These are phyloP conservation scores for Mycocentrospora acerina DNA, from an alignment of 2,329 filamentous ascomycete genomes.

Conservation along the genomic window DNA sequence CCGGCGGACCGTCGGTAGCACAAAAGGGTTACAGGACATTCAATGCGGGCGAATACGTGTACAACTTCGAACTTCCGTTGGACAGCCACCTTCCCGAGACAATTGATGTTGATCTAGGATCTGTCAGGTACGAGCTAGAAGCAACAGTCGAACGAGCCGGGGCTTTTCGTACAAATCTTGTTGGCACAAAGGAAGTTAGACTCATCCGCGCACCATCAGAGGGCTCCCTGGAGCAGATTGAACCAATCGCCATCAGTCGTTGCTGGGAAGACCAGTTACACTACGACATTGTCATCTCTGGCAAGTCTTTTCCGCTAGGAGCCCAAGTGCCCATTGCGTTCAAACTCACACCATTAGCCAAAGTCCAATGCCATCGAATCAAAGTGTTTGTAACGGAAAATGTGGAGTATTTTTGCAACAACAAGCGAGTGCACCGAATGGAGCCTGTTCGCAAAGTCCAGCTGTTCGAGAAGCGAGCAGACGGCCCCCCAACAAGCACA, in stretches of 20 bases:
- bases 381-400: constrained; percentile 91
- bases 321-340: constrained; percentile 89
- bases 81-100: constrained; percentile 81
- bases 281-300: constrained; percentile 94
- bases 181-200: constrained; percentile 77
- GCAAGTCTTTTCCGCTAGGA: constrained; percentile 90
- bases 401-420: constrained; percentile 85
- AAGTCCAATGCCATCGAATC: constrained; percentile 89
- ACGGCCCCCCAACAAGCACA: constrained; percentile 69
- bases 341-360: constrained; percentile 87
- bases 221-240: constrained; percentile 83
- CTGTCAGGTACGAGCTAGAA: constrained; percentile 85
- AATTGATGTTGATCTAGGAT: constrained; percentile 82
- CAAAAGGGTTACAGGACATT: constrained; percentile 87
- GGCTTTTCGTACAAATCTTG: constrained; percentile 84
- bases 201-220: constrained; percentile 86
- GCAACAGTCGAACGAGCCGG: constrained; percentile 82
- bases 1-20: constrained; percentile 57
- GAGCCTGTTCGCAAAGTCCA: constrained; percentile 82
- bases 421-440: constrained; percentile 80
- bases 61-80: constrained; percentile 80
- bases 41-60: constrained; percentile 70
- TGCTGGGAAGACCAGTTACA: constrained; percentile 95
- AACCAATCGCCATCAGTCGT: constrained; percentile 89
- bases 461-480: constrained; percentile 84